Evolutionary conservation across 2,329 filamentous ascomycete species (phyloP).

Genomic region (Helicocarpus griseus): DNA sequence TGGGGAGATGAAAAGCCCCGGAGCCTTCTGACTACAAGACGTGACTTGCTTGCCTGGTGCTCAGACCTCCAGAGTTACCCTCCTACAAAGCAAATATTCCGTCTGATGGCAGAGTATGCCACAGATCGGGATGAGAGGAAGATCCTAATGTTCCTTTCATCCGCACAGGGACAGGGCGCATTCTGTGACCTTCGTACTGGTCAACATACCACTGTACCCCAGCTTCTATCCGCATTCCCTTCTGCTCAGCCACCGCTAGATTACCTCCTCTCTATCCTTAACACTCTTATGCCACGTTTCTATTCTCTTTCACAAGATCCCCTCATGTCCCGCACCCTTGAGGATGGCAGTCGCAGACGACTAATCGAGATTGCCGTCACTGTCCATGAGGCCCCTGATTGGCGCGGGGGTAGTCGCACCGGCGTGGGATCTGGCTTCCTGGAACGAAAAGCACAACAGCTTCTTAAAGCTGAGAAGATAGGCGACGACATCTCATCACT

Average conservation of each 20-base stretch:
- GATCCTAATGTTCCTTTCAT: slow-evolving; percentile 75
- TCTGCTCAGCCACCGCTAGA: slow-evolving; percentile 83
- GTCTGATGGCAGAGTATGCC: slow-evolving; percentile 77
- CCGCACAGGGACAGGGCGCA: slow-evolving; percentile 78
- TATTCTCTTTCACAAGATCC: slow-evolving; percentile 97
- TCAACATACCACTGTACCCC: slow-evolving; percentile 72
- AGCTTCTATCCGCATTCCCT: slow-evolving; percentile 85
- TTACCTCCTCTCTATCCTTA: slow-evolving; percentile 66
- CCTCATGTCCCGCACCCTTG: slow-evolving; percentile 61
- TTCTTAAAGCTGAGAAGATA: slow-evolving; percentile 56
- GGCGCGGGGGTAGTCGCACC: slow-evolving; percentile 61
- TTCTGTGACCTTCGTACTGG: slow-evolving; percentile 94
- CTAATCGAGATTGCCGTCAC: slow-evolving; percentile 95
- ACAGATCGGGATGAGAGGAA: slow-evolving; percentile 74
- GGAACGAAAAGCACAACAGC: slow-evolving; percentile 68
- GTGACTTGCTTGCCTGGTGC: slow-evolving; percentile 93
- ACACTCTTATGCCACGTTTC: slow-evolving; percentile 91
- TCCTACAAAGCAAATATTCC: slow-evolving; percentile 77
- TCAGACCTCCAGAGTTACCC: slow-evolving; percentile 87
- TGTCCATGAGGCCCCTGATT: slow-evolving; percentile 77
- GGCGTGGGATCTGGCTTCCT: slow-evolving; percentile 91
- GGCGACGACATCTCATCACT: slow-evolving; percentile 44
- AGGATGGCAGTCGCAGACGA: slow-evolving; percentile 61
- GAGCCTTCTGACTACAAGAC: slow-evolving; percentile 77
- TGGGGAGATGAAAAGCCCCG: slow-evolving; percentile 87